Percentiles rank a stretch among this genome's conserved stretches.
phyloP scores from a whole-genome alignment of 2,329 filamentous ascomycete species.

The Chrysoporthe austroafricana region DNA sequence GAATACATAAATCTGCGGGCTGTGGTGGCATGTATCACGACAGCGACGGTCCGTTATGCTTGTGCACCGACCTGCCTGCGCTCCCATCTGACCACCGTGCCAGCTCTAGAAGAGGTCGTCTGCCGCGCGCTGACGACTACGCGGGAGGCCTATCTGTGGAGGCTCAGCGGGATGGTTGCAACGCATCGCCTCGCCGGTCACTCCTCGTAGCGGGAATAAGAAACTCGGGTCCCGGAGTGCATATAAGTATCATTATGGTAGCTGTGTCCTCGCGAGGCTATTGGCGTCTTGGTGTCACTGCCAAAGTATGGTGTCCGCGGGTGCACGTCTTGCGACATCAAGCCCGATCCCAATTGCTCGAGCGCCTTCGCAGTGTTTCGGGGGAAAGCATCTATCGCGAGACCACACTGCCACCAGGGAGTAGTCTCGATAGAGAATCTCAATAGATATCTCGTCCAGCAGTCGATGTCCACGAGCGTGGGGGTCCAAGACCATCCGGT shows the following conservation, averaged over 20 bases:
- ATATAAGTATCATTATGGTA: background rate
- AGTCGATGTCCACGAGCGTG: conserved; percentile 4
- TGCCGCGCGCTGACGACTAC: background rate
- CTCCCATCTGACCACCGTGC: background rate
- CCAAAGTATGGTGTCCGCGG: background rate
- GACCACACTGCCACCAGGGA: background rate
- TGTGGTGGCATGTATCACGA: conserved; percentile 4
- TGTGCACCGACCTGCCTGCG: conserved; percentile 2
- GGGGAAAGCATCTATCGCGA: background rate
- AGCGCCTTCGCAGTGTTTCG: background rate
- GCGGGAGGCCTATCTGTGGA: background rate
- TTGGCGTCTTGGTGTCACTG: background rate
- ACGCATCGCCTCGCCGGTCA: background rate
- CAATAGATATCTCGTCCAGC: background rate
- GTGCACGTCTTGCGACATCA: conserved; percentile 6
- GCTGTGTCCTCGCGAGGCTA: background rate
- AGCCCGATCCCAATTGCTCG: background rate
- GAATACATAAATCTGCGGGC: background rate
- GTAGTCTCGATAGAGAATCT: background rate
- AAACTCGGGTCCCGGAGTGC: background rate
- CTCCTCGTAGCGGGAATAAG: background rate
- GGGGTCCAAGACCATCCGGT: conserved; percentile 9
- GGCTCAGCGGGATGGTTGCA: background rate
- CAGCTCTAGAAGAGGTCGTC: background rate
- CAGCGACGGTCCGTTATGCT: conserved; percentile 10